A percentile compares a stretch with the other conserved stretches of the same genome.
Conservation (phyloP, 2,329 filamentous ascomycete species). For the Sporothrix brunneoviolacea region DNA sequence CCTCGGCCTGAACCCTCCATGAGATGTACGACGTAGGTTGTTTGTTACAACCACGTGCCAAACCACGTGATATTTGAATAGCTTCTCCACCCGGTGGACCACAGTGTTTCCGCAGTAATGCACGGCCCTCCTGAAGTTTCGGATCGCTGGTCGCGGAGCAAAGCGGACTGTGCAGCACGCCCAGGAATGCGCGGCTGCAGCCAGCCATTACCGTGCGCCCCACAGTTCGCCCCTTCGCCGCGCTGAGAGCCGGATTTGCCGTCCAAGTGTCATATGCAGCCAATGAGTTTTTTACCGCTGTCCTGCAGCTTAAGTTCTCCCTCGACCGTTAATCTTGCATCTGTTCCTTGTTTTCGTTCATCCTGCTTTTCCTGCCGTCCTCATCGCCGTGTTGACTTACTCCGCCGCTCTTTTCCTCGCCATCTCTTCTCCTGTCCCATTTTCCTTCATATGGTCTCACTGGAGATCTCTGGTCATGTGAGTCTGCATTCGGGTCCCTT, state of each 20-base stretch:
- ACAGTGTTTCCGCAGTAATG: slow-evolving; percentile 11
- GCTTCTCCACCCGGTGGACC: too few relatives aligned
- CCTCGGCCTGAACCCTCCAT: too few relatives aligned
- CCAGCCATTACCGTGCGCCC: slow-evolving; percentile 4
- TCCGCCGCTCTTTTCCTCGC: slow-evolving; percentile 9
- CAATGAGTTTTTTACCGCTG: slow-evolving; percentile 12
- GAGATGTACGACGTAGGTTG: background rate
- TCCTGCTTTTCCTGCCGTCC: background rate
- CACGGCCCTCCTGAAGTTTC: background rate
- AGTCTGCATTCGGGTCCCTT: background rate
- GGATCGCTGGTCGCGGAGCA: slow-evolving; percentile 9
- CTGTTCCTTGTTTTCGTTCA: background rate
- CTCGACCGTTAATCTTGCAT: slow-evolving; percentile 1
- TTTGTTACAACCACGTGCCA: background rate
- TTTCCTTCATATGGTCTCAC: background rate
- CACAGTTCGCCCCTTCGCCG: slow-evolving; percentile 8
- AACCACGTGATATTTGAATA: too few relatives aligned
- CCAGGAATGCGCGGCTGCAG: background rate
- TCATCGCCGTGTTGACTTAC: slow-evolving; percentile 1
- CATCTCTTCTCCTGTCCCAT: background rate
- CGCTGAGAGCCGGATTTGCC: slow-evolving; percentile 14
- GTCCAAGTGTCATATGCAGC: slow-evolving; percentile 12
- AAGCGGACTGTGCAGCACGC: slow-evolving; percentile 6
- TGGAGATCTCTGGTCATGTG: slow-evolving; percentile 2
- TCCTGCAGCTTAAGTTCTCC: slow-evolving; percentile 11